Conservation (phyloP, 176 grass and related monocot genomes). For the Zea mays region Zm-B73-REFERENCE-NAM-5.0 NC_050105.1:83877001-83877500, state of each 20-base stretch:
- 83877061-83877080: conserved; percentile 18
- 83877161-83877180: not conserved
- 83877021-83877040: not conserved
- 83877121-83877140: not conserved
- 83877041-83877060: not conserved
- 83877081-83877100: not conserved
- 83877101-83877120: not conserved
- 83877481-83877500: too few relatives aligned
- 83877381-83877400: not conserved
- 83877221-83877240: not conserved
- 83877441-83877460: not conserved
- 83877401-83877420: not conserved
- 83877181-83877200: not conserved
- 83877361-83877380: not conserved
- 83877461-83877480: not conserved
- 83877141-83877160: not conserved
- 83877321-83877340: not conserved
- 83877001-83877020: not conserved
- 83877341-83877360: not conserved
- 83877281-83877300: not conserved
- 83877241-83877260: conserved; percentile 4
- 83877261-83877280: not conserved
- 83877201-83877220: not conserved
- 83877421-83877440: not conserved
- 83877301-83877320: not conserved